These are phyloP conservation scores for Serendipita sp. DNA, from an alignment of 768 basidiomycete species.

Conservation along the genomic window DNA sequence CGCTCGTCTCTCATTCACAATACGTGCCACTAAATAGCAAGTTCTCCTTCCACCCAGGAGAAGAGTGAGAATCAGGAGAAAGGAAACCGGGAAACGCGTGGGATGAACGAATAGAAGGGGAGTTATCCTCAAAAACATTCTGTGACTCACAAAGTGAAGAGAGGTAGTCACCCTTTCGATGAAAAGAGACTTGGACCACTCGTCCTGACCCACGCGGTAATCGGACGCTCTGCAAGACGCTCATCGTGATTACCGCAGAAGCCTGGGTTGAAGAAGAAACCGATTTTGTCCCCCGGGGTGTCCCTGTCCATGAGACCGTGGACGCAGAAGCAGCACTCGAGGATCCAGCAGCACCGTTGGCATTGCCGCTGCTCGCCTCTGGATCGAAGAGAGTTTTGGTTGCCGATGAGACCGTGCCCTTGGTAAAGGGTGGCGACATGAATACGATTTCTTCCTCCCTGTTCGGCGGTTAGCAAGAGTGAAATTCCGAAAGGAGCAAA, in stretches of 20 bases:
- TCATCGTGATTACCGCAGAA: not conserved
- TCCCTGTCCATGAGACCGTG: not conserved
- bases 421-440: constrained; percentile 64
- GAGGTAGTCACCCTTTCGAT: constrained; percentile 87
- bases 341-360: not conserved
- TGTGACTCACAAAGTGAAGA: constrained; percentile 78
- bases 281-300: not conserved
- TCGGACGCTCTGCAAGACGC: not conserved
- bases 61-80: constrained; percentile 4
- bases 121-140: not conserved
- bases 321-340: not conserved
- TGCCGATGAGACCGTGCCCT: constrained; percentile 36
- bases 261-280: not conserved
- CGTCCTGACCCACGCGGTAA: not conserved
- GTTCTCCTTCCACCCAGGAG: too few species aligned
- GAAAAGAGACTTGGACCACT: constrained; percentile 76
- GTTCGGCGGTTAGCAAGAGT: not conserved
- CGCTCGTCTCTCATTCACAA: too few species aligned
- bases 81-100: constrained; percentile 4
- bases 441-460: constrained; percentile 75
- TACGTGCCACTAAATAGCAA: too few species aligned
- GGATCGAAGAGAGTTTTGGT: constrained; percentile 31
- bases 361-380: not conserved
- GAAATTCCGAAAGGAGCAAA: too few species aligned
- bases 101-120: not conserved